phyloP scores from a whole-genome alignment of 2,329 filamentous ascomycete species.

The Curvularia lunata region DNA sequence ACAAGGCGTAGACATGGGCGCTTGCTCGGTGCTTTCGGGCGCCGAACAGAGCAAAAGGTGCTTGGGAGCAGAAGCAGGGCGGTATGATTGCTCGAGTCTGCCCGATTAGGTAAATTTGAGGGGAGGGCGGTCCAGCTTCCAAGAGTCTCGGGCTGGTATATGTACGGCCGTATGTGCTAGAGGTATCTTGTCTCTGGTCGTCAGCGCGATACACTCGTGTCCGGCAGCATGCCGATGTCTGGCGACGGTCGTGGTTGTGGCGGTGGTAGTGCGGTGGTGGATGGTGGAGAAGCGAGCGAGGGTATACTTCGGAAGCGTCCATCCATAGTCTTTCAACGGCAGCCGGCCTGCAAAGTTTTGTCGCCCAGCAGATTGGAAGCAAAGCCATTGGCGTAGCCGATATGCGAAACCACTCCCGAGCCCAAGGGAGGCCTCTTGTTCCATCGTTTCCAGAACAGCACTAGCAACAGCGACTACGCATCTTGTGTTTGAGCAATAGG shows the following conservation, averaged over 20 bases:
- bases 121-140: background rate
- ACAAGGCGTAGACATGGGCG: background rate
- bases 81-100: constrained; percentile 3
- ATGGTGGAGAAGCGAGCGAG: background rate
- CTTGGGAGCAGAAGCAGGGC: background rate
- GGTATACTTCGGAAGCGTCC: background rate
- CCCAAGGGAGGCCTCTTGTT: background rate
- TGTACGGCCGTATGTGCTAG: background rate
- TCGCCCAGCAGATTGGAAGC: constrained; percentile 1
- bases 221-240: constrained; percentile 7
- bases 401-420: constrained; percentile 3
- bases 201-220: background rate
- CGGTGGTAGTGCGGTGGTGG: background rate
- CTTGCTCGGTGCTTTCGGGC: background rate
- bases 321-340: background rate
- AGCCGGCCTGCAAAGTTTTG: too few species aligned
- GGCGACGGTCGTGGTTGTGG: background rate
- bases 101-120: constrained; percentile 7
- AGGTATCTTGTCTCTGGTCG: too few species aligned
- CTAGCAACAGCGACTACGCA: constrained; percentile 10
- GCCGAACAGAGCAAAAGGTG: background rate
- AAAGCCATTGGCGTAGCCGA: constrained; percentile 1
- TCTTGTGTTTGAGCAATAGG: constrained; percentile 5
- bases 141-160: background rate
- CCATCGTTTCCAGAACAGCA: constrained; percentile 16